Evolutionary conservation across 2,329 filamentous ascomycete genomes (phyloP).

Genomic region (Talaromyces pinophilus): DNA sequence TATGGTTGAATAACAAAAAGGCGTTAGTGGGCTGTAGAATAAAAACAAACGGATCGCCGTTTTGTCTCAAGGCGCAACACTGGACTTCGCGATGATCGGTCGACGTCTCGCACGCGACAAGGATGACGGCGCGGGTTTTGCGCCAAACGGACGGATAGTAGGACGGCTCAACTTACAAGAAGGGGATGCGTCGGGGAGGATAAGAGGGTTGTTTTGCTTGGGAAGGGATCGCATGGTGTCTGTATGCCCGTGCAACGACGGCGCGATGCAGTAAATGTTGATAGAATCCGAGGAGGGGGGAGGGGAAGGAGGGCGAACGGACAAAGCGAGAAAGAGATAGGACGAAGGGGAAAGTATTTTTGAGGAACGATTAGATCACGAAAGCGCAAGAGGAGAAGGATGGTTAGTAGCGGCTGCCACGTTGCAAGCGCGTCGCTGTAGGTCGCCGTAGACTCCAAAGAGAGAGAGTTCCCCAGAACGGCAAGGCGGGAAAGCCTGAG

Average conservation of each 20-base stretch:
- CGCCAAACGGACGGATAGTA: slow-evolving; percentile 27
- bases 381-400: slow-evolving; percentile 13
- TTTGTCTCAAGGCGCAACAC: not conserved
- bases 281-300: not conserved
- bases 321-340: slow-evolving; percentile 26
- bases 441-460: slow-evolving; percentile 18
- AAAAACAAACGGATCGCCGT: slow-evolving; percentile 18
- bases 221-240: slow-evolving; percentile 49
- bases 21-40: slow-evolving; percentile 21
- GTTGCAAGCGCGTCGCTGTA: slow-evolving; percentile 46
- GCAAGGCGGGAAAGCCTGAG: slow-evolving; percentile 15
- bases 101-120: slow-evolving; percentile 17
- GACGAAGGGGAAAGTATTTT: slow-evolving; percentile 7
- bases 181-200: slow-evolving; percentile 47
- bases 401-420: slow-evolving; percentile 41
- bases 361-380: slow-evolving; percentile 15
- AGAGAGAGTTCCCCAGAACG: not conserved
- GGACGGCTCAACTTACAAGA: slow-evolving; percentile 43
- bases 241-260: slow-evolving; percentile 4
- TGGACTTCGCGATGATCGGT: not conserved
- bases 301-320: slow-evolving; percentile 24
- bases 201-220: slow-evolving; percentile 49
- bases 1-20: slow-evolving; percentile 37
- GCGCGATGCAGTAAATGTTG: not conserved
- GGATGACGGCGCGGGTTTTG: slow-evolving; percentile 21